Base-by-base conservation (phyloP, 805 yeast genomes). In the Cyberlindnera xishuangbannaensis region DNA sequence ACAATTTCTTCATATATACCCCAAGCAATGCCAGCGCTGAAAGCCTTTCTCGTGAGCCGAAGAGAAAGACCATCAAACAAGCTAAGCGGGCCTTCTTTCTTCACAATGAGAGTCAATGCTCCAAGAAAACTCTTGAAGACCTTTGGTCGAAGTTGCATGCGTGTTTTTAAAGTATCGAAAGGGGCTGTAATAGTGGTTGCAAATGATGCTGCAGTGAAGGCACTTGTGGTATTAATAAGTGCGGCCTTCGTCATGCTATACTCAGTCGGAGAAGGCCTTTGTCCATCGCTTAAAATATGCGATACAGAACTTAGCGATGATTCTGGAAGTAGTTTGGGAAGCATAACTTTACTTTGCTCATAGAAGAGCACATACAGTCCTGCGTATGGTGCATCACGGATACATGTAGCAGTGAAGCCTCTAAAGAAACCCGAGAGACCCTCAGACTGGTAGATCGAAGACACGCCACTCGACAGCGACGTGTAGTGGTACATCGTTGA, bases 11-110 rank as follows among this genome's bases (percentile, higher is more conserved):
- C 98, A 55, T 90, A 92, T 16, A 92, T 79, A 39, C 95, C 85
- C 98, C 98, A 92, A 31, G 95, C 87, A 40, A 92, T 86, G 2
- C 95, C 97, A 0, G 97, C 90, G 57, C 95, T 83, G 30, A 84
- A 56, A 0, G 90, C 95, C 59, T 92, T 92, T 47, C 97, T 69
- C 5, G 81, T 69, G 31, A 92, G 66, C 44, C 98, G 67, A 46
- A 92, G 65, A 25, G 85, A 72, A 19, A 92, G 61, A 0, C 98
- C 98, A 55, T 85, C 80, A 55, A 92, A 88, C 33, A 92, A 62
- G 28, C 78, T 71, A 17, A 57, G 43, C 17, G 69, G 44, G 5
- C 65, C 79, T 57, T 61, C 88, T 48, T 55, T 61, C 40, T 45
- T 61, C 46, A 59, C 50, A 36, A 69, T 71, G 19, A 39, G 20